Evolutionary conservation across 305 asterid species (phyloP).

Genomic region (Plantago coronopus): DNA sequence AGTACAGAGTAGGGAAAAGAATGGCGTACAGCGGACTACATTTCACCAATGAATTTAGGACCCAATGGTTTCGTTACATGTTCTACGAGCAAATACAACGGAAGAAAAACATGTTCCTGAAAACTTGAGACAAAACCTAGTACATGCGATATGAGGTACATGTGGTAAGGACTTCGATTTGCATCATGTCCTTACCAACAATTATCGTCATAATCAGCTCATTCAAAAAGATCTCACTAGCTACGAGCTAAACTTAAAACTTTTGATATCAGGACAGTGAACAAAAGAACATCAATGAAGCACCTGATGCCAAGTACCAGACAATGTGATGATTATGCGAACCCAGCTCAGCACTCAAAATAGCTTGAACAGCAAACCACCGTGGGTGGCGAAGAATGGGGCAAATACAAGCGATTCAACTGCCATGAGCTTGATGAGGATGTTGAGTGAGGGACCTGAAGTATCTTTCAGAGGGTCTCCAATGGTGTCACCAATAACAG

Average conservation of each 20-base stretch:
- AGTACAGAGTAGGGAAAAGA: background rate
- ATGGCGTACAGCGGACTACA: background rate
- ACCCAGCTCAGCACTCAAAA: background rate
- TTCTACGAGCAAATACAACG: slow-evolving; percentile 9
- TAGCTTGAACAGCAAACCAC: slow-evolving; percentile 65
- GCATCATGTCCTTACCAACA: slow-evolving; percentile 21
- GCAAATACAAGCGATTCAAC: slow-evolving; percentile 85
- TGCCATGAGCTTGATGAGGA: slow-evolving; percentile 88
- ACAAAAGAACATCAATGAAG: background rate
- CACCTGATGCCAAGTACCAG: slow-evolving; percentile 1
- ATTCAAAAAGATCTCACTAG: slow-evolving; percentile 28
- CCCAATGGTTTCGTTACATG: background rate
- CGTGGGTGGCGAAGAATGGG: slow-evolving; percentile 81
- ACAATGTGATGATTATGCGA: background rate
- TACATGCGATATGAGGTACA: slow-evolving; percentile 17
- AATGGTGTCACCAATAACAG: slow-evolving; percentile 81
- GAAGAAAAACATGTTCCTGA: slow-evolving; percentile 14
- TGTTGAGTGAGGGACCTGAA: slow-evolving; percentile 83
- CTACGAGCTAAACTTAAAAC: slow-evolving; percentile 29
- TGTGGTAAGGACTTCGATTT: slow-evolving; percentile 5
- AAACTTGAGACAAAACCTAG: slow-evolving; percentile 11
- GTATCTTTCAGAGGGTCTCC: slow-evolving; percentile 88
- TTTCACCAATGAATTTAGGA: background rate
- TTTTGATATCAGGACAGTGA: slow-evolving; percentile 10
- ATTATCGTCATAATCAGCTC: slow-evolving; percentile 35